Evolutionary conservation across 352 stramenopile genomes (phyloP).

Genomic region (Sclerospora graminicola): DNA sequence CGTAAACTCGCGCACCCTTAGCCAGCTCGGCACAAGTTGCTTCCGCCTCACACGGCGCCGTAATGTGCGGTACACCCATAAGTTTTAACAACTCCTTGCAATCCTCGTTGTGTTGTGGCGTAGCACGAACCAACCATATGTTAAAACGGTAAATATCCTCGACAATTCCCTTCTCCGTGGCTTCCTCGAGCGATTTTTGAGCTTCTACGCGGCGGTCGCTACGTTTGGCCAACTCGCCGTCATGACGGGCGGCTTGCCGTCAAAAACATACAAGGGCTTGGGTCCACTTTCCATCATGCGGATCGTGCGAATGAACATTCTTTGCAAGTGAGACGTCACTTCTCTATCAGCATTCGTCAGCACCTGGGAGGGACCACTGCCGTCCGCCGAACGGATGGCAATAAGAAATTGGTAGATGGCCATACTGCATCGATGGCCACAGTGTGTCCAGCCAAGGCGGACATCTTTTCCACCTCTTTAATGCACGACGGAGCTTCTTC

Average conservation of each 20-base stretch:
- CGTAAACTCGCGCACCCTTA: conserved; percentile 90
- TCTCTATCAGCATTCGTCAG: conserved; percentile 98
- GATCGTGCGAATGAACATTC: conserved; percentile 99
- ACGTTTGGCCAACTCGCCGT: conserved; percentile 94
- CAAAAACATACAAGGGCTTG: too few species aligned
- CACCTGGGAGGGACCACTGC: conserved; percentile 79
- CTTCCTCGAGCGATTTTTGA: too few species aligned
- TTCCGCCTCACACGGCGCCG: conserved; percentile 98
- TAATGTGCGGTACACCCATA: conserved; percentile 97
- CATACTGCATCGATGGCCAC: conserved; percentile 96
- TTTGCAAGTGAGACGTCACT: too few species aligned
- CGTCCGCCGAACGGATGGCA: conserved; percentile 80
- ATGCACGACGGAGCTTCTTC: conserved; percentile 95
- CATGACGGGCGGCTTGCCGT: conserved; percentile 96
- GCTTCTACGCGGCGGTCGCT: conserved; percentile 80
- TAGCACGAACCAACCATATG: conserved; percentile 87
- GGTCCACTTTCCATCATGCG: conserved; percentile 96
- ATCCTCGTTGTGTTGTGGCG: too few species aligned
- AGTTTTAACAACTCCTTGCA: conserved; percentile 87
- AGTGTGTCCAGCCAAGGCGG: too few species aligned
- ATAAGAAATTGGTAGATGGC: conserved; percentile 99
- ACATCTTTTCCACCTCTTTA: too few species aligned
- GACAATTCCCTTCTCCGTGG: conserved; percentile 70
- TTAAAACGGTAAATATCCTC: conserved; percentile 92
- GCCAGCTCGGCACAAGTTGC: conserved; percentile 94